These are phyloP conservation scores for Phaeodactylum tricornutum DNA, from an alignment of 108 stramenopile species.

Conservation along the genomic window DNA sequence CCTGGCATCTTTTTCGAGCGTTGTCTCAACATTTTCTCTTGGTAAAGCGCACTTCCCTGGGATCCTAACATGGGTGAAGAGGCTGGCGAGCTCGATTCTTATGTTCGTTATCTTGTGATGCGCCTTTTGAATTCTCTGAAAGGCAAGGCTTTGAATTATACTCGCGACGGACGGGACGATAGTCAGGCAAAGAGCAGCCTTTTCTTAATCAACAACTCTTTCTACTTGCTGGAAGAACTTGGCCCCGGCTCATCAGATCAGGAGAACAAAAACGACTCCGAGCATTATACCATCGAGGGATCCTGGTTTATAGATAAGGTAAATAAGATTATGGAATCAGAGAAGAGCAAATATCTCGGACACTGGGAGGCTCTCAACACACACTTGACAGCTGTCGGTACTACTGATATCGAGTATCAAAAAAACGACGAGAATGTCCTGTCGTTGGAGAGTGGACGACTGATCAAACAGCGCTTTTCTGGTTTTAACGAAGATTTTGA, in stretches of 20 bases:
- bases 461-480: constrained; percentile 74
- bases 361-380: constrained; percentile 66
- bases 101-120: constrained; percentile 70
- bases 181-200: constrained; percentile 45
- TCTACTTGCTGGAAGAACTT: constrained; percentile 61
- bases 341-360: constrained; percentile 62
- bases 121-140: constrained; percentile 56
- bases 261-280: constrained; percentile 10
- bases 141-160: constrained; percentile 68
- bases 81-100: constrained; percentile 73
- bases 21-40: too few relatives aligned
- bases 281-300: constrained; percentile 48
- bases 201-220: constrained; percentile 86
- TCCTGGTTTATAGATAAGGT: constrained; percentile 75
- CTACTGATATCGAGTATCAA: constrained; percentile 56
- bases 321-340: constrained; percentile 56
- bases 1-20: too few relatives aligned
- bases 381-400: constrained; percentile 61
- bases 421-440: constrained; percentile 52
- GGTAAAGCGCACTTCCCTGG: constrained; percentile 65
- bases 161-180: constrained; percentile 18
- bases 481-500: constrained; percentile 83
- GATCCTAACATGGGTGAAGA: constrained; percentile 82
- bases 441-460: constrained; percentile 65
- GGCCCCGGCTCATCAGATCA: constrained; percentile 19